Base-by-base conservation (phyloP, 2,329 filamentous ascomycete species). In the Fusarium tupiense region DNA sequence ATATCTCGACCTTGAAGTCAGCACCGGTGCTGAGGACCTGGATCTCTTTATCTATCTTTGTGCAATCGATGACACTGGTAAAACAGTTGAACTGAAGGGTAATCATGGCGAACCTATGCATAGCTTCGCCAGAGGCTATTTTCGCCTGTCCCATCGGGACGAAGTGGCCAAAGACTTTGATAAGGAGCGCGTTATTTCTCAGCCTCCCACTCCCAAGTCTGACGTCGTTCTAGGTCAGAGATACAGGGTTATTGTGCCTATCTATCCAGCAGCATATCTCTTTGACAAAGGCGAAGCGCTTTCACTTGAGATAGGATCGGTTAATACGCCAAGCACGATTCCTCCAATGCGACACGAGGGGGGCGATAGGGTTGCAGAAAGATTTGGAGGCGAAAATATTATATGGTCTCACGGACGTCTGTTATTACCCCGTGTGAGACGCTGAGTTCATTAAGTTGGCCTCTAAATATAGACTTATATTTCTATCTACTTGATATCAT, bases 1-100 rank as follows among this genome's bases (percentile, higher is more conserved):
- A 1, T 29, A 10, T 14, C 24, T 46, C 2, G 24, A 44, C 0
- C n/a, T 44, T 26, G 19, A 47, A 14, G 44, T 47, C 8, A 29
- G 24, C 2, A 24, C 44, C 3, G 0, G 8, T 5, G 12, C 19
- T 6, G 1, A 47, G 12, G 44, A 46, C 8, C 9, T 46, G 5
- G 24, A 46, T 46, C 44, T 46, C 6, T 26, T 26, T 2, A 46
- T 46, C 44, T 46, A 26, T 4, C 44, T 26, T 6, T 12, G 17
- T 6, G 44, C 12, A 20, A 46, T 46, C 0, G 24, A 46, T 6
- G 17, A 20, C 0, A 26, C 4, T 0, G 44, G 12, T 0, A 20
- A 20, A 20, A 10, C 17, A 0, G 11, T 46, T 1, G 19, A 6
- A 0, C 3, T 46, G 3, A 14, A 20, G 17, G 44, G 44, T 1